Conservation (phyloP, 192 early-diverging fungal species). For the Coemansia sp. region DNA sequence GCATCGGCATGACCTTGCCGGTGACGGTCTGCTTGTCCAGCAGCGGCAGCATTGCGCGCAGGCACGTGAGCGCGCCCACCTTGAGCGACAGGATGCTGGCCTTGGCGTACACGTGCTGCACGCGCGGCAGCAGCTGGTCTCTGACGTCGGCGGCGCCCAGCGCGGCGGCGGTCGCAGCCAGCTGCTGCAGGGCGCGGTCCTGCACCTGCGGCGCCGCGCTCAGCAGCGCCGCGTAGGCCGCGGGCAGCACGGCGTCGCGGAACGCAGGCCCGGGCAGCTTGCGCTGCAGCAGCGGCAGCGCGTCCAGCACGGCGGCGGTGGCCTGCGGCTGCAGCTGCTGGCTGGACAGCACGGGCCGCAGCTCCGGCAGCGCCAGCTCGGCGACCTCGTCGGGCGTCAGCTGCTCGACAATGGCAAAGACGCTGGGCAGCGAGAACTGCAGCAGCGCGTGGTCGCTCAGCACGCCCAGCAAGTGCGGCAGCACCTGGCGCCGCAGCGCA, state of each 20-base stretch:
- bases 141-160: slow-evolving; percentile 64
- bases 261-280: slow-evolving; percentile 61
- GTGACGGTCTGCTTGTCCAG: slow-evolving; percentile 67
- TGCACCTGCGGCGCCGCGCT: slow-evolving; percentile 54
- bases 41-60: slow-evolving; percentile 63
- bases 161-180: slow-evolving; percentile 54
- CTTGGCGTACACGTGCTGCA: slow-evolving; percentile 67
- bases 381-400: slow-evolving; percentile 61
- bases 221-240: slow-evolving; percentile 66
- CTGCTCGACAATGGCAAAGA: slow-evolving; percentile 66
- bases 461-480: slow-evolving; percentile 66
- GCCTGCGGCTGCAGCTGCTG: slow-evolving; percentile 61
- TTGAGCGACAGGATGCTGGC: slow-evolving; percentile 68
- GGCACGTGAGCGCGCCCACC: slow-evolving; percentile 63
- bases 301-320: slow-evolving; percentile 61
- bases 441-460: slow-evolving; percentile 70
- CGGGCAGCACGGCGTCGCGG: slow-evolving; percentile 61
- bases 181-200: slow-evolving; percentile 62
- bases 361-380: slow-evolving; percentile 54
- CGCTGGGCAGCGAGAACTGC: slow-evolving; percentile 70
- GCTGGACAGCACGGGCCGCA: slow-evolving; percentile 60
- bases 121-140: slow-evolving; percentile 63
- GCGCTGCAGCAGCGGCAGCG: slow-evolving; percentile 61
- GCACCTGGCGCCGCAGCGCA: slow-evolving; percentile 65
- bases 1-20: slow-evolving; percentile 73